phyloP scores from a whole-genome alignment of 23 red algal species.

The Agarophyton chilense region DNA sequence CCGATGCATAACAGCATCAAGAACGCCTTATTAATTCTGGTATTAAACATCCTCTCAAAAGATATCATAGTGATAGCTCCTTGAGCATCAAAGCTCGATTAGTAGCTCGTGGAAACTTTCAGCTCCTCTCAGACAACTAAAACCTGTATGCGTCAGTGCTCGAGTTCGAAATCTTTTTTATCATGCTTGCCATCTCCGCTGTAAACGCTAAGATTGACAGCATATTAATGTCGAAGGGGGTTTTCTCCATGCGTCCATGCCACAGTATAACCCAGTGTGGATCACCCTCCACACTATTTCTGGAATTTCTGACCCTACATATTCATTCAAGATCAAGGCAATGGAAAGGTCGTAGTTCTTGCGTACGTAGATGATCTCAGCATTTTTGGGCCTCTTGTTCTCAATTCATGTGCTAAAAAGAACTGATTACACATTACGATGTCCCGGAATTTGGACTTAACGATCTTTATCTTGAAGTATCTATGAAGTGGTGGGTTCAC shows the following conservation, averaged over 20 bases:
- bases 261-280: not conserved
- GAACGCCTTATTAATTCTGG: not conserved
- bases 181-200: not conserved
- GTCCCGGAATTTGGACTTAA: no score
- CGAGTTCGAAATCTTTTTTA: constrained; percentile 1
- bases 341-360: not conserved
- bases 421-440: no score
- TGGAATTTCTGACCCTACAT: not conserved
- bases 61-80: not conserved
- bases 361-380: constrained; percentile 35
- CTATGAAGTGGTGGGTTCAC: no score
- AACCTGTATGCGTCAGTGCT: not conserved
- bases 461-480: no score
- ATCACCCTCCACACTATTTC: not conserved
- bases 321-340: not conserved
- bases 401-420: no score
- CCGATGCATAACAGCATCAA: not conserved
- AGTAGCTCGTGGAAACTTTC: constrained; percentile 31
- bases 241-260: constrained; percentile 6
- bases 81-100: not conserved
- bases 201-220: not conserved
- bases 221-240: constrained; percentile 17
- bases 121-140: not conserved
- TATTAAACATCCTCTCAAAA: constrained; percentile 7
- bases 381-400: no score